phyloP scores from a whole-genome alignment of 306 rosid species.

The Nissolia schottii region DNA sequence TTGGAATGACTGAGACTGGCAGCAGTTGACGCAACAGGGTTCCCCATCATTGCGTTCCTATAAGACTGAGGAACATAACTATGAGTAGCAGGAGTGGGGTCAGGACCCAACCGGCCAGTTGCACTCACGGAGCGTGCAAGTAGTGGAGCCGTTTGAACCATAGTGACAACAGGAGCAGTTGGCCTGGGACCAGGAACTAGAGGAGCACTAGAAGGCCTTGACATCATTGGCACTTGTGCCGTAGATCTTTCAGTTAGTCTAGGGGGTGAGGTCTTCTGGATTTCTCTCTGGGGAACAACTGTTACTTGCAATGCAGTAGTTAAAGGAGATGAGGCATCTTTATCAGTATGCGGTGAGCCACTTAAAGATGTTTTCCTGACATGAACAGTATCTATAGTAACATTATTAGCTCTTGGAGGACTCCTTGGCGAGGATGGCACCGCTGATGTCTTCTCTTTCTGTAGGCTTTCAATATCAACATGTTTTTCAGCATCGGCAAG shows the following conservation, averaged over 20 bases:
- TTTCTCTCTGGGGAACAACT: constrained; percentile 47
- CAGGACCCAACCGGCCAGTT: constrained; percentile 90
- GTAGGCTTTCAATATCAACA: constrained; percentile 43
- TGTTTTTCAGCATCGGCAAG: constrained; percentile 50
- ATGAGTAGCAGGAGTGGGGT: constrained; percentile 71
- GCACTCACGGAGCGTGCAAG: constrained; percentile 90
- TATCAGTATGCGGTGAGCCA: constrained; percentile 42
- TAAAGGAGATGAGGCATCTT: constrained; percentile 40
- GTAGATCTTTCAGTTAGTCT: constrained; percentile 55
- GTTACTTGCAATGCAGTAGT: constrained; percentile 33
- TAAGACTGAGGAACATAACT: constrained; percentile 81
- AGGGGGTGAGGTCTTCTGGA: constrained; percentile 50
- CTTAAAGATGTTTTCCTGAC: constrained; percentile 43
- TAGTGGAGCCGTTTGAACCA: constrained; percentile 69
- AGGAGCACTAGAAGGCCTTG: constrained; percentile 95
- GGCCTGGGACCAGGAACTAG: constrained; percentile 73
- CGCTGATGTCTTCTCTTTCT: constrained; percentile 55
- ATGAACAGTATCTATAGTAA: constrained; percentile 38
- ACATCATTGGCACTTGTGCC: constrained; percentile 52
- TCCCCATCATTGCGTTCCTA: constrained; percentile 91
- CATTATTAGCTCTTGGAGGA: constrained; percentile 43
- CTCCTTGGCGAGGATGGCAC: constrained; percentile 54
- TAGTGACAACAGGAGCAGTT: constrained; percentile 54
- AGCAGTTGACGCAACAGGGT: constrained; percentile 44
- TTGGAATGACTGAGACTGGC: constrained; percentile 49